Conservation (phyloP, 805 yeast genomes). For the Zygosaccharomyces bailii region DNA sequence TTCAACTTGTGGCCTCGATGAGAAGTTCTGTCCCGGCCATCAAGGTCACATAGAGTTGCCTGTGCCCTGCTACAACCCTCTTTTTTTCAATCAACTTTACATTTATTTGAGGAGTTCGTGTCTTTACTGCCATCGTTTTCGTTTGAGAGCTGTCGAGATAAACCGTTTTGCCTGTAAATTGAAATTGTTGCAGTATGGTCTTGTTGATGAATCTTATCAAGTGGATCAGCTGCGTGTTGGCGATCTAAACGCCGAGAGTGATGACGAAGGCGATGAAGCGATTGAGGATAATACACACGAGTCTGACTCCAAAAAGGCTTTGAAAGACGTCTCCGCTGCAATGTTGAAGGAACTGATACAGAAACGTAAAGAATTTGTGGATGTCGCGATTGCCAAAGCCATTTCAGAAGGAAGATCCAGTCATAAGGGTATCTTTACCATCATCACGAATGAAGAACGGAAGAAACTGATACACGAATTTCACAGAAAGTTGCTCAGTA, state of each 20-base stretch:
- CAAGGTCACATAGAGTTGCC: constrained; percentile 98
- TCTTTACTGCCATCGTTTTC: constrained; percentile 85
- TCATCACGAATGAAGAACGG: constrained; percentile 84
- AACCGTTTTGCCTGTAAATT: constrained; percentile 78
- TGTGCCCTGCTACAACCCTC: constrained; percentile 89
- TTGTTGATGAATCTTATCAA: constrained; percentile 71
- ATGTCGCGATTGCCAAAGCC: constrained; percentile 66
- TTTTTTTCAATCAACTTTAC: constrained; percentile 89
- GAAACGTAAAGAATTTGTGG: constrained; percentile 67
- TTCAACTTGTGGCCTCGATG: constrained; percentile 94
- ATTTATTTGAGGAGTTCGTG: constrained; percentile 80
- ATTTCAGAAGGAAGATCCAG: constrained; percentile 71
- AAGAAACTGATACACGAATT: constrained; percentile 68
- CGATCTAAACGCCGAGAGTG: constrained; percentile 35
- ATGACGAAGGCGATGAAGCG: constrained; percentile 45
- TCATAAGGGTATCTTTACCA: constrained; percentile 68
- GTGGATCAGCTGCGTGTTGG: constrained; percentile 56
- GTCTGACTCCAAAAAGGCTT: constrained; percentile 14
- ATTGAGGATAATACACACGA: constrained; percentile 32
- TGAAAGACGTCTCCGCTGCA: constrained; percentile 39
- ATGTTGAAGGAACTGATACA: constrained; percentile 48
- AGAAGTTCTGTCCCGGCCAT: constrained; percentile 94
- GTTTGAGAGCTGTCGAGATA: constrained; percentile 62
- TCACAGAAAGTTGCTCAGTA: constrained; percentile 64
- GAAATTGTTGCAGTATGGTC: constrained; percentile 80